A percentile compares a stretch with the other conserved stretches of the same genome.
phyloP scores from a whole-genome alignment of 106 monocot genomes.

The Apostasia ramifera region DNA sequence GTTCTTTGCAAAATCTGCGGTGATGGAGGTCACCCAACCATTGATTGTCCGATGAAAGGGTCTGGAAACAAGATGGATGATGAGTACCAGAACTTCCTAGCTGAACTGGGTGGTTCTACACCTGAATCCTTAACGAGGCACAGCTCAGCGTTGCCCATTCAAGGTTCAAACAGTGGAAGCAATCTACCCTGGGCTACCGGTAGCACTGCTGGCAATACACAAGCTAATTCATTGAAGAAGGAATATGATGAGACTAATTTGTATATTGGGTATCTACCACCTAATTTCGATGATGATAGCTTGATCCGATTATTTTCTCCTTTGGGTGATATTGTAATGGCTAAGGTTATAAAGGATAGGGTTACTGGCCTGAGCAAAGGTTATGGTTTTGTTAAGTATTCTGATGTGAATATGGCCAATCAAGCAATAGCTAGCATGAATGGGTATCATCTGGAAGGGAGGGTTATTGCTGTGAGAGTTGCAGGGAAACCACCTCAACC shows the following conservation, averaged over 20 bases:
- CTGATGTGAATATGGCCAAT: slow-evolving; percentile 63
- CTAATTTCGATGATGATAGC: slow-evolving; percentile 68
- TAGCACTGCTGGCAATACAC: slow-evolving; percentile 6
- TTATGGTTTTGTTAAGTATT: slow-evolving; percentile 94
- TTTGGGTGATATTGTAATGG: slow-evolving; percentile 89
- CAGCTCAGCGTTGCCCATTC: slow-evolving; percentile 18
- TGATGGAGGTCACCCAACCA: slow-evolving; percentile 91
- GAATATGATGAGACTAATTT: slow-evolving; percentile 90
- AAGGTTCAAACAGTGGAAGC: slow-evolving; percentile 31
- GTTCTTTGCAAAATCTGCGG: slow-evolving; percentile 87
- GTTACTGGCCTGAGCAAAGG: slow-evolving; percentile 73
- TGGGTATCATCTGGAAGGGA: slow-evolving; percentile 80
- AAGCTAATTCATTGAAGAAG: slow-evolving; percentile 48
- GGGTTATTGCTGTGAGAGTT: slow-evolving; percentile 76
- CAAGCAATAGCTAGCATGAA: slow-evolving; percentile 77
- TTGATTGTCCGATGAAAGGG: slow-evolving; percentile 90
- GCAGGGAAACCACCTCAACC: slow-evolving; percentile 91
- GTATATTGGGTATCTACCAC: slow-evolving; percentile 84
- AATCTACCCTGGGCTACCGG: slow-evolving; percentile 51
- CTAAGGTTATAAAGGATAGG: slow-evolving; percentile 91
- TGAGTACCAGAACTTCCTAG: slow-evolving; percentile 88
- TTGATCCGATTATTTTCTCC: slow-evolving; percentile 64
- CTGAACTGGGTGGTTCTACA: slow-evolving; percentile 70
- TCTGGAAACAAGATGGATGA: slow-evolving; percentile 91
- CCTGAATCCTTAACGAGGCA: slow-evolving; percentile 56